Conservation (phyloP, 2,329 filamentous ascomycete genomes). For the Neofusicoccum ribis region DNA sequence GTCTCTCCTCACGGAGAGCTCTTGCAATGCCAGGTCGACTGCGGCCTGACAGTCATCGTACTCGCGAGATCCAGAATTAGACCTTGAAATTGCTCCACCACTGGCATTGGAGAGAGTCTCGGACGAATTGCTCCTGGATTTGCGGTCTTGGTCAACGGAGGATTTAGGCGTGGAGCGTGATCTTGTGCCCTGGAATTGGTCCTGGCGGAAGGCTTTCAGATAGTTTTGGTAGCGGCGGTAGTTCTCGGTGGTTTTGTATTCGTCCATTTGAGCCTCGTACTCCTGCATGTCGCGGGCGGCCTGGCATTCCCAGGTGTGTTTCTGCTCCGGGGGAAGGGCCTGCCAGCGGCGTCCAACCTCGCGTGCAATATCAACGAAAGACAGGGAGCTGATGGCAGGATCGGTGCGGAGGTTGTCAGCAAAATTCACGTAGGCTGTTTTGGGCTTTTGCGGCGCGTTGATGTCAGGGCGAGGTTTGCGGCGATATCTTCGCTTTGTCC, state of each 20-base stretch:
- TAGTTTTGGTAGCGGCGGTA: conserved; percentile 40
- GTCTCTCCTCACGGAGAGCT: conserved; percentile 33
- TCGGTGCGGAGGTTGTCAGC: conserved; percentile 40
- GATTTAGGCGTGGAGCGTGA: background rate
- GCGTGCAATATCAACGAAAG: conserved; percentile 41
- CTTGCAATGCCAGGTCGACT: conserved; percentile 37
- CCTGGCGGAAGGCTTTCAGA: conserved; percentile 37
- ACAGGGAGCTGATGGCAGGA: conserved; percentile 35
- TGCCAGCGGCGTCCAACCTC: conserved; percentile 42
- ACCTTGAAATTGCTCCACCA: conserved; percentile 22
- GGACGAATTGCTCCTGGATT: conserved; percentile 3
- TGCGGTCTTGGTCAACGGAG: background rate
- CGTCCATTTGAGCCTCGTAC: conserved; percentile 41
- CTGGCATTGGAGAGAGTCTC: background rate
- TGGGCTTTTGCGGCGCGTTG: conserved; percentile 42
- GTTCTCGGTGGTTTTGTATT: conserved; percentile 40
- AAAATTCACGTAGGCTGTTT: conserved; percentile 46
- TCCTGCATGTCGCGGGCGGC: conserved; percentile 40
- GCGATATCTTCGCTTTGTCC: conserved; percentile 37
- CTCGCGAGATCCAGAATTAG: conserved; percentile 27
- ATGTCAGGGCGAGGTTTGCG: conserved; percentile 38
- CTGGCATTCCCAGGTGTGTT: conserved; percentile 40
- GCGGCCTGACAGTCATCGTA: conserved; percentile 36
- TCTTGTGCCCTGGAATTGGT: background rate
- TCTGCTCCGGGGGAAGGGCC: conserved; percentile 34